Conservation (phyloP, 805 yeast species). For the Myxozyma neglecta region DNA sequence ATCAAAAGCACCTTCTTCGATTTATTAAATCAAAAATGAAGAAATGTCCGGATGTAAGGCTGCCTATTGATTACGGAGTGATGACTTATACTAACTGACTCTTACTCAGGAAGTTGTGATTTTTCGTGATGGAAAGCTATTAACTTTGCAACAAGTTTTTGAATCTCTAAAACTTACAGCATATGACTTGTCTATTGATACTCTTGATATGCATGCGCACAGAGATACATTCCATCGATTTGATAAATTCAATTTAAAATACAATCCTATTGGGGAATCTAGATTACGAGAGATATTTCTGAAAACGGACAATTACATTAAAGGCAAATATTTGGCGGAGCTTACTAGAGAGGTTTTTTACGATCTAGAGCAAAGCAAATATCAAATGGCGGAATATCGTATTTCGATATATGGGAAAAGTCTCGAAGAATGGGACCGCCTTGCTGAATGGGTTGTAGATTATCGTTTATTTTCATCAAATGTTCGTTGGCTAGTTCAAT, state of each 20-base stretch:
- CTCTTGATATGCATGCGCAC: slow-evolving; percentile 99
- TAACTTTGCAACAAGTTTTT: slow-evolving; percentile 87
- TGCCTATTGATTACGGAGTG: not conserved
- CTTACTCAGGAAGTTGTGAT: slow-evolving; percentile 72
- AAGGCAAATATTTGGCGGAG: slow-evolving; percentile 89
- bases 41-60: slow-evolving; percentile 58
- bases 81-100: not conserved
- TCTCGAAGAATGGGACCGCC: slow-evolving; percentile 88
- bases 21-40: slow-evolving; percentile 93
- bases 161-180: slow-evolving; percentile 88
- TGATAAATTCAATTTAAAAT: slow-evolving; percentile 94
- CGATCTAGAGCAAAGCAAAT: slow-evolving; percentile 91
- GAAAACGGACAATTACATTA: slow-evolving; percentile 89
- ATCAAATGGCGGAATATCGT: slow-evolving; percentile 96
- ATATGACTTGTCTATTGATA: slow-evolving; percentile 92
- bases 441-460: slow-evolving; percentile 94
- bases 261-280: slow-evolving; percentile 98
- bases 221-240: slow-evolving; percentile 97
- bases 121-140: slow-evolving; percentile 83
- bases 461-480: slow-evolving; percentile 88
- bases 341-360: slow-evolving; percentile 88
- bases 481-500: slow-evolving; percentile 95
- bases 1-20: slow-evolving; percentile 91
- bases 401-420: slow-evolving; percentile 93
- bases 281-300: slow-evolving; percentile 93